Base-by-base conservation (phyloP, 2,329 filamentous ascomycete genomes). In the Colletotrichum sp. region DNA sequence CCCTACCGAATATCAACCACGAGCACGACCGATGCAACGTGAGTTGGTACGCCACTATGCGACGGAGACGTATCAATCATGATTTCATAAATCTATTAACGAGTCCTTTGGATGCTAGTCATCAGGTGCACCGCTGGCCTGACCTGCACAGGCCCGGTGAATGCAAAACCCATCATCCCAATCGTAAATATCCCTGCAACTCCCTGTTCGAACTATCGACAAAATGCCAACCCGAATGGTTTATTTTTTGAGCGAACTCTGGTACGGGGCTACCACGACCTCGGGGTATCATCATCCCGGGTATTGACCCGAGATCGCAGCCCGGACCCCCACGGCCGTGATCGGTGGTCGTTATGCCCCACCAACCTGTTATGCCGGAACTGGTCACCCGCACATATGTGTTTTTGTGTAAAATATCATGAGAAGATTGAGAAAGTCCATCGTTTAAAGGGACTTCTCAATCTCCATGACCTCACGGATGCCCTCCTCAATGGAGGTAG, bases 381-480 rank as follows among this genome's bases (percentile, higher is more conserved):
- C 39, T 63, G 65, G 44, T 59, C 69, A 59, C 63, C 69, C 69
- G 63, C 73, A 64, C 63, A 44, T 44, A n/a, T 16, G 13, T 15
- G 12, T 55, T 26, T 16, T 3, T n/a, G 21, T 28, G 32, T 64
- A 5, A 64, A 21, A 2, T 21, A 64, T n/a, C 62, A 18, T 44
- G 34, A 64, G 21, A 64, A 64, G 9, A 26, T 21, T 21, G 9
- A 39, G 62, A 8, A 1, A 64, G 9, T 4, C 0, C 13, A 26
- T 44, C 63, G 9, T 55, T 72, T 81, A 91, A 78, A 91, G 81
- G 26, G 86, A 85, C 81, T 86, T 88, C 86, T 95, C 93, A 65
- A 94, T 83, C 77, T 92, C 90, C 91, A 95, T 94, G 13, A 90
- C 90, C 82, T 94, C 93, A 77, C 83, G 84, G 67, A 92, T 88